These are phyloP conservation scores for Phytophthora idaei DNA, from an alignment of 352 stramenopile species.

Conservation along the genomic window DNA sequence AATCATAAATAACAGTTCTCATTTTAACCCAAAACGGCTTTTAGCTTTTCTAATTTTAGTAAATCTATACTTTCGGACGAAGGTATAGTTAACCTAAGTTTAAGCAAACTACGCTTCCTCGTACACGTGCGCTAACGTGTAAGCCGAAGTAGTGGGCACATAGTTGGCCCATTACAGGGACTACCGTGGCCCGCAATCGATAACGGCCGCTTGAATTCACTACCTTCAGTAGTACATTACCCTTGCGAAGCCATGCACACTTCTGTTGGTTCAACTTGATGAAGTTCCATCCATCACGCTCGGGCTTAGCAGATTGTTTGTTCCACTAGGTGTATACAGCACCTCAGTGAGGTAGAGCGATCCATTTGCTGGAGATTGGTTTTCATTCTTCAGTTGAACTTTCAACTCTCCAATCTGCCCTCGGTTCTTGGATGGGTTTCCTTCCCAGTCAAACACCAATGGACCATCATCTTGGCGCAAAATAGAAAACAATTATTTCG, in stretches of 20 bases:
- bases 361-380: constrained; percentile 3
- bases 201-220: constrained; percentile 14
- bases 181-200: neutral
- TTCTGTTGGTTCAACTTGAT: constrained; percentile 4
- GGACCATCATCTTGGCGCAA: constrained; percentile 11
- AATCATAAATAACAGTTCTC: too few relatives aligned
- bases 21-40: too few relatives aligned
- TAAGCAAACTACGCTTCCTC: too few relatives aligned
- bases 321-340: constrained; percentile 6
- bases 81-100: too few relatives aligned
- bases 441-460: constrained; percentile 18
- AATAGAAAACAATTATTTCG: neutral
- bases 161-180: too few relatives aligned
- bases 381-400: constrained; percentile 14
- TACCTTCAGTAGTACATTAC: neutral
- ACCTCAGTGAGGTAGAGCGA: constrained; percentile 5
- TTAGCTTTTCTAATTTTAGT: too few relatives aligned
- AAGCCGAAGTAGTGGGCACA: too few relatives aligned
- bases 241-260: constrained; percentile 14
- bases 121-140: too few relatives aligned
- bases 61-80: too few relatives aligned
- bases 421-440: neutral
- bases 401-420: constrained; percentile 1
- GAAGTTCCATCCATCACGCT: constrained; percentile 10
- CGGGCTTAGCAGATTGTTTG: constrained; percentile 16